phyloP scores from a whole-genome alignment of 2,329 filamentous ascomycete species.

The Aspergillus niger region DNA sequence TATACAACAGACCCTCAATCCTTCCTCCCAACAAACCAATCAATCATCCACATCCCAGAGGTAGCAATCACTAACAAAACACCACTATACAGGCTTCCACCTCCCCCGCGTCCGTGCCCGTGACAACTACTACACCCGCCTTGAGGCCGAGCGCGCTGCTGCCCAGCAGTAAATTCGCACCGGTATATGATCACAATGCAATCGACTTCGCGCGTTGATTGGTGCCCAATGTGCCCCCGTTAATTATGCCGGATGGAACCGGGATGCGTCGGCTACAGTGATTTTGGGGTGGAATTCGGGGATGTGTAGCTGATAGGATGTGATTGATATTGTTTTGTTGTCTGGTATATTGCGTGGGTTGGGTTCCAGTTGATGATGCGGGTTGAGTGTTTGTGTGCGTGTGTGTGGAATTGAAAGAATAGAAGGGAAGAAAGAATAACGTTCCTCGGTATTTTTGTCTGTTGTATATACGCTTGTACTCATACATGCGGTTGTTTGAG shows the following conservation, averaged over 20 bases:
- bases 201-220: slow-evolving; percentile 14
- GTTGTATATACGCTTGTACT: slow-evolving; percentile 33
- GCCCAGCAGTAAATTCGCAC: slow-evolving; percentile 30
- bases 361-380: background rate
- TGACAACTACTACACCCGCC: slow-evolving; percentile 64
- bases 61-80: background rate
- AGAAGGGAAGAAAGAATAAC: slow-evolving; percentile 13
- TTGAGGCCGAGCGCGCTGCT: slow-evolving; percentile 62
- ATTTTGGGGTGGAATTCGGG: background rate
- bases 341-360: too few relatives aligned
- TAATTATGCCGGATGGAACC: background rate
- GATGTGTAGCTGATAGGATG: background rate
- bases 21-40: background rate
- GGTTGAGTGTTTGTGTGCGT: slow-evolving; percentile 4
- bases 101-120: slow-evolving; percentile 64
- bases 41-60: background rate
- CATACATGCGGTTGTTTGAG: background rate
- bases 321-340: background rate
- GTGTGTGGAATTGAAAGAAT: background rate
- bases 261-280: too few relatives aligned
- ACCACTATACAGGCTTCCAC: slow-evolving; percentile 58
- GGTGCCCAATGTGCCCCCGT: background rate
- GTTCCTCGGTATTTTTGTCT: slow-evolving; percentile 13
- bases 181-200: slow-evolving; percentile 6
- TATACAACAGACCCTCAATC: slow-evolving; percentile 25